A percentile compares a stretch with the other conserved stretches of the same genome.
Conservation (phyloP, 176 grass and related monocot species). For the Cenchrus purpureus region DNA sequence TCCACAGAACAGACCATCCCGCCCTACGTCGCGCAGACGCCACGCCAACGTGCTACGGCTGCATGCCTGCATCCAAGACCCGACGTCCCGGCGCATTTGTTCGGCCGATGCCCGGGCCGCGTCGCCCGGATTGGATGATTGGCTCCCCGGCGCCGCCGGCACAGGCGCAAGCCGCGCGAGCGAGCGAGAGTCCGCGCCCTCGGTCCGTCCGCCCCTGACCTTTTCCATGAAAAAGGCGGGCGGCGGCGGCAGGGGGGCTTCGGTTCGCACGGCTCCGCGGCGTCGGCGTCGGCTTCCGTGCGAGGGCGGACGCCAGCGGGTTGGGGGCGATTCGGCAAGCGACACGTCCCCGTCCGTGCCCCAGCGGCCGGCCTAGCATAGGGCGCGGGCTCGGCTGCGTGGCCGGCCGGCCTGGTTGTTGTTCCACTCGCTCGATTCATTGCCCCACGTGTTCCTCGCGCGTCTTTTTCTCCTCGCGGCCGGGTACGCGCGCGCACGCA, state of each 20-base stretch:
- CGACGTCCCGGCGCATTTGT: neutral
- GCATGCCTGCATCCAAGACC: neutral
- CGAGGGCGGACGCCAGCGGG: neutral
- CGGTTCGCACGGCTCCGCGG: neutral
- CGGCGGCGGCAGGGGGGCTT: neutral
- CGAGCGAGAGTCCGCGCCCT: neutral
- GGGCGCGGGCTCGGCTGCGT: neutral
- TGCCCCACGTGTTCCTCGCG: constrained; percentile 52
- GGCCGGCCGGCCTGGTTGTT: neutral
- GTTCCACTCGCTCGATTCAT: neutral
- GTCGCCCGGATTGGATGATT: neutral
- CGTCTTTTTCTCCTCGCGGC: neutral
- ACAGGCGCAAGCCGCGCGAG: too few relatives aligned
- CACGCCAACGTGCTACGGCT: neutral
- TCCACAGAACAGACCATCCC: neutral
- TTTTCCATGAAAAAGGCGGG: neutral
- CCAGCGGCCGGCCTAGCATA: neutral
- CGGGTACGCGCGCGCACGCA: constrained; percentile 12
- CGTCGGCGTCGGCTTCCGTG: neutral
- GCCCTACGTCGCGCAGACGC: constrained; percentile 9
- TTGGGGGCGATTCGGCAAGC: neutral
- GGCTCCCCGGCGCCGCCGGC: neutral
- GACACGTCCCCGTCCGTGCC: constrained; percentile 31
- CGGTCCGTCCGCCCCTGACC: neutral
- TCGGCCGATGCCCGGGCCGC: neutral